Evolutionary conservation across 805 yeast genomes (phyloP).

Genomic region (Candida morakotiae): DNA sequence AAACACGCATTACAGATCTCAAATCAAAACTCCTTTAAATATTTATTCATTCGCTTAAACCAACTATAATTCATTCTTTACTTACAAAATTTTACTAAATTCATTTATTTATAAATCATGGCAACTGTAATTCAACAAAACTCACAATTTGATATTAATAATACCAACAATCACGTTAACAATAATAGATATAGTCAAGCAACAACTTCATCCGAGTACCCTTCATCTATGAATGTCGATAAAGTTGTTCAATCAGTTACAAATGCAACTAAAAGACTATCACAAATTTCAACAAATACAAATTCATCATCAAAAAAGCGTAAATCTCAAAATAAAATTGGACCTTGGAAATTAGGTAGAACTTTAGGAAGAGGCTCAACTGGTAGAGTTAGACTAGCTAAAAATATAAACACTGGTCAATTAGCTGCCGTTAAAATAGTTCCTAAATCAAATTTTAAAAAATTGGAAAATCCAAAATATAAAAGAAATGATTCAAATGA

Average conservation of each 20-base stretch:
- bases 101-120: slow-evolving; percentile 10
- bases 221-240: slow-evolving; percentile 25
- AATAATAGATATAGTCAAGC: slow-evolving; percentile 1
- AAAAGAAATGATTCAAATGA: slow-evolving; percentile 28
- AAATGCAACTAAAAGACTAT: slow-evolving; percentile 45
- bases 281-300: slow-evolving; percentile 45
- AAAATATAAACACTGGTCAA: slow-evolving; percentile 77
- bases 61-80: slow-evolving; percentile 10
- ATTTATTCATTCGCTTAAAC: too few species aligned
- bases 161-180: not conserved
- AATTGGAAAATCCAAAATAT: slow-evolving; percentile 43
- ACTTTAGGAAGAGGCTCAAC: slow-evolving; percentile 96
- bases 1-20: too few species aligned
- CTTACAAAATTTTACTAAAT: not conserved
- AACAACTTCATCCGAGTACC: slow-evolving; percentile 13
- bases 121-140: slow-evolving; percentile 21
- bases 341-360: slow-evolving; percentile 96
- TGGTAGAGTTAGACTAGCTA: slow-evolving; percentile 90
- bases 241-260: slow-evolving; percentile 44
- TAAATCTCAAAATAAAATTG: slow-evolving; percentile 56
- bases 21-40: too few species aligned
- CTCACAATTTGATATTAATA: slow-evolving; percentile 15
- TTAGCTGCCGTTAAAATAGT: slow-evolving; percentile 96
- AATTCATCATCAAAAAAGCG: slow-evolving; percentile 40
- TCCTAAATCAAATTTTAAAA: slow-evolving; percentile 71